Percentiles rank a stretch among this genome's conserved stretches.
Evolutionary conservation across 257 asterid genomes (phyloP).

Genomic region (Thymus quinquecostatus): DNA sequence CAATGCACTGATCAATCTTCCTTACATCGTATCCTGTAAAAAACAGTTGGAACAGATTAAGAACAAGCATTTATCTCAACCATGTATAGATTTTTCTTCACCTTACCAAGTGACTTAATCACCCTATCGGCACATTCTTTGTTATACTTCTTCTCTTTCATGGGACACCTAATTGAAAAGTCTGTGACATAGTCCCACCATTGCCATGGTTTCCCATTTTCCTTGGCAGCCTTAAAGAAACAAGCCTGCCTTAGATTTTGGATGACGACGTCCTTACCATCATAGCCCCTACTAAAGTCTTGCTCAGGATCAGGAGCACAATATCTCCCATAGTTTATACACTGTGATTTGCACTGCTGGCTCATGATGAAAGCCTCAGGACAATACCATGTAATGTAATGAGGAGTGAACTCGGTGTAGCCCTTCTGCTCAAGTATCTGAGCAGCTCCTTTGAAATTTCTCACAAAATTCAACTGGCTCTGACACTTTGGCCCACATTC

Average conservation of each 20-base stretch:
- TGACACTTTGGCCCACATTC: slow-evolving; percentile 91
- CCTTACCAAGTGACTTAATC: slow-evolving; percentile 59
- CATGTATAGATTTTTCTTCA: background rate
- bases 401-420: slow-evolving; percentile 78
- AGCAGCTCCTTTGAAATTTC: slow-evolving; percentile 84
- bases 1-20: slow-evolving; percentile 78
- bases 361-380: slow-evolving; percentile 72
- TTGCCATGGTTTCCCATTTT: slow-evolving; percentile 69
- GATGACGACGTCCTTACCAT: slow-evolving; percentile 72
- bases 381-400: slow-evolving; percentile 75
- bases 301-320: slow-evolving; percentile 85
- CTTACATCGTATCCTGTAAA: slow-evolving; percentile 66
- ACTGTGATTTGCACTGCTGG: slow-evolving; percentile 77
- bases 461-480: slow-evolving; percentile 71
- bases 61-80: background rate
- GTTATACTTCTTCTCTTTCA: slow-evolving; percentile 63
- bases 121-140: slow-evolving; percentile 71
- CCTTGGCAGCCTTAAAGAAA: slow-evolving; percentile 66
- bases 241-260: slow-evolving; percentile 74
- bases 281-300: slow-evolving; percentile 66
- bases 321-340: slow-evolving; percentile 71
- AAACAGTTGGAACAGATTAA: background rate
- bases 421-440: slow-evolving; percentile 93
- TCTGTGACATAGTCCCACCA: slow-evolving; percentile 89
- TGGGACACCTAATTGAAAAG: slow-evolving; percentile 70